Base-by-base conservation (phyloP, 2,329 filamentous ascomycete genomes). In the Cladosporium sp. region DNA sequence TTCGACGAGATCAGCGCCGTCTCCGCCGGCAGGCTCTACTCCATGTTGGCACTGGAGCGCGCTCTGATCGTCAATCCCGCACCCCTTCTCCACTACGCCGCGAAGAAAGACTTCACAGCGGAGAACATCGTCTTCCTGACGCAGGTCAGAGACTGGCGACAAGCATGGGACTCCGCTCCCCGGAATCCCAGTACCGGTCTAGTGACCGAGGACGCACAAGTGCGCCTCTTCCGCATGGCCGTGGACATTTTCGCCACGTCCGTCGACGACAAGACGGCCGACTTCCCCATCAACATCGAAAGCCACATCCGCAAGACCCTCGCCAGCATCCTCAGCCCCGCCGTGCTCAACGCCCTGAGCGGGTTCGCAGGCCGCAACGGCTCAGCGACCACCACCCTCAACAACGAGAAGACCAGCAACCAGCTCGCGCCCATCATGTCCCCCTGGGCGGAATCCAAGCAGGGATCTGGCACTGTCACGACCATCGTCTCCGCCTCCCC, bases 41-140 rank as follows among this genome's bases (percentile, higher is more conserved):
- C 79, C 39, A 83, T 85, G 77, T 72, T 74, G 37, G 80, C 82
- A 0, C 74, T 87, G 2, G 83, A 87, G 55, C 73, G 80, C 52
- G 79, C 82, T 4, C 70, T 88, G 0, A 70, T 76, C 48, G 72
- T 75, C 43, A 83, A 85, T 61, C 79, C 81, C 0, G 70, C 75
- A 4, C 79, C 80, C 0, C 73, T 88, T 0, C 80, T 84, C 50
- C 68, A 80, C 47, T 88, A 85, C 62, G 83, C 84, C 0, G 83
- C 83, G 0, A 71, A 80, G 1, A 75, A 78, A 30, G 84, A 87
- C 58, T 86, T 87, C 61, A 86, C 83, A 0, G 84, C 83, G 12
- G 84, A 88, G 64, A 88, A 88, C 61, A 83, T 87, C 56, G 78
- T 83, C 41, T 87, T 87, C 64, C 67, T 87, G 4, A 79, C 75